phyloP scores from a whole-genome alignment of 2,329 filamentous ascomycete genomes.

The Talaromyces marneffei region DNA sequence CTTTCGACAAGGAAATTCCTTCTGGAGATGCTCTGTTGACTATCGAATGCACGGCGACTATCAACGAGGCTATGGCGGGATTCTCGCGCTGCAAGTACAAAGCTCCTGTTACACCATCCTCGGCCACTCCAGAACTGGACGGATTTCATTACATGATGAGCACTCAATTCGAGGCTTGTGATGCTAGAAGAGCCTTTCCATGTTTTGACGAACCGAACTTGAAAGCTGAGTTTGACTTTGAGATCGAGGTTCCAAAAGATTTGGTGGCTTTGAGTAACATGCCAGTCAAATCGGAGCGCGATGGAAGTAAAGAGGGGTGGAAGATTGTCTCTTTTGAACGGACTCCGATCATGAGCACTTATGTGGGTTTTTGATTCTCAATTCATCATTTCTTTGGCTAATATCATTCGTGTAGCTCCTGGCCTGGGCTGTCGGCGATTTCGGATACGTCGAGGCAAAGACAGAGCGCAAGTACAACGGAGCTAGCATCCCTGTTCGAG shows the following conservation, averaged over 20 bases:
- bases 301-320: conserved; percentile 60
- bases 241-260: conserved; percentile 83
- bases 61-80: conserved; percentile 87
- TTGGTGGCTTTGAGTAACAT: conserved; percentile 92
- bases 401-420: conserved; percentile 55
- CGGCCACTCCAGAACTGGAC: conserved; percentile 69
- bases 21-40: conserved; percentile 62
- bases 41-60: conserved; percentile 70
- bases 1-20: conserved; percentile 67
- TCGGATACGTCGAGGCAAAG: conserved; percentile 90
- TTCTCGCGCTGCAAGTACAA: conserved; percentile 96
- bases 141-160: conserved; percentile 71
- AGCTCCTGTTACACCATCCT: conserved; percentile 63
- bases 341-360: conserved; percentile 85
- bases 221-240: conserved; percentile 91
- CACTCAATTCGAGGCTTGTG: conserved; percentile 96
- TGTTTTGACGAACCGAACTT: conserved; percentile 98
- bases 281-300: conserved; percentile 69
- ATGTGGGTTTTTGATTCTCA: conserved; percentile 43
- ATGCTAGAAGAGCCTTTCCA: conserved; percentile 89
- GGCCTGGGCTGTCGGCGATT: conserved; percentile 93
- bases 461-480: conserved; percentile 88
- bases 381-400: not conserved
- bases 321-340: conserved; percentile 71
- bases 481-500: conserved; percentile 82